phyloP scores from a whole-genome alignment of 2,329 filamentous ascomycete species.

The Neocatenulostroma microsporum region DNA sequence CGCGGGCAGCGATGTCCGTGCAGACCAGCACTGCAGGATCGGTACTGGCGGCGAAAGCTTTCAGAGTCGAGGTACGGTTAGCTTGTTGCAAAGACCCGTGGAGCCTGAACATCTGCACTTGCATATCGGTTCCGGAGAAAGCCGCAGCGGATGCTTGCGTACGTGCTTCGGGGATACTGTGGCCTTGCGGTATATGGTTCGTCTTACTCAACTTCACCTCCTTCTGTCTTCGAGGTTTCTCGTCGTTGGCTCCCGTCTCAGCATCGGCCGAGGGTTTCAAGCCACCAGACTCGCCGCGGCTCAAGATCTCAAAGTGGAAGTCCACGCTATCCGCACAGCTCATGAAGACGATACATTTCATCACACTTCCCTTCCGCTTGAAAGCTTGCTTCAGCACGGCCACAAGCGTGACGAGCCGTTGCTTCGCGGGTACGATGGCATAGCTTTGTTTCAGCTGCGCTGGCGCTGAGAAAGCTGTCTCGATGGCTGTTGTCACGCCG shows the following conservation, averaged over 20 bases:
- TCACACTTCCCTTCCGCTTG: constrained; percentile 77
- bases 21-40: constrained; percentile 79
- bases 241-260: constrained; percentile 21
- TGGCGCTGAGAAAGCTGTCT: constrained; percentile 66
- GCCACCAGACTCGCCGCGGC: constrained; percentile 29
- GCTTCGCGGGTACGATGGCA: constrained; percentile 76
- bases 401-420: constrained; percentile 80
- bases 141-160: constrained; percentile 45
- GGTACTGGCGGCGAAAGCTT: constrained; percentile 65
- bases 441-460: constrained; percentile 92
- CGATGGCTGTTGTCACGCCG: constrained; percentile 37
- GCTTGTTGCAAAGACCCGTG: constrained; percentile 88
- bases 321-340: constrained; percentile 96
- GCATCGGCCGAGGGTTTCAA: constrained; percentile 39
- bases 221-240: no score
- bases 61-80: constrained; percentile 76
- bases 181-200: constrained; percentile 36
- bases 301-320: constrained; percentile 86
- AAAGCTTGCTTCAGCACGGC: constrained; percentile 81
- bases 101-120: constrained; percentile 73
- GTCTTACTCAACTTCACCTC: constrained; percentile 23
- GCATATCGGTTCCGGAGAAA: constrained; percentile 56
- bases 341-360: constrained; percentile 96
- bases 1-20: constrained; percentile 91
- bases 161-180: constrained; percentile 31